phyloP scores from a whole-genome alignment of 164 flowering plant species.

The Dillenia turbinata region DNA sequence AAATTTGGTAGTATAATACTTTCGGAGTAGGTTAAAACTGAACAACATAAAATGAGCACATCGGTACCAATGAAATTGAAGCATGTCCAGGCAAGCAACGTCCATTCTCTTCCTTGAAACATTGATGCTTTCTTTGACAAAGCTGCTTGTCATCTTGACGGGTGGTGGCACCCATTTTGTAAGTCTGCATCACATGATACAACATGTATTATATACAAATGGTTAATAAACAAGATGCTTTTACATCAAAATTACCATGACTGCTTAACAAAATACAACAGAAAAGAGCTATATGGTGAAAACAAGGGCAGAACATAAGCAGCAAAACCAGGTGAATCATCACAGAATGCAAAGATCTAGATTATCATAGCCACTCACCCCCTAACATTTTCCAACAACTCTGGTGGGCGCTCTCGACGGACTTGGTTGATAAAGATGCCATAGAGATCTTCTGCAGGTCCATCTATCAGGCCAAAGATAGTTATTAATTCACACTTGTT shows the following conservation, averaged over 20 bases:
- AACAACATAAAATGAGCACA: neutral
- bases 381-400: conserved; percentile 64
- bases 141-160: conserved; percentile 88
- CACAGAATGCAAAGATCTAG: too few relatives aligned
- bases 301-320: too few relatives aligned
- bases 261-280: too few relatives aligned
- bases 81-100: conserved; percentile 90
- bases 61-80: conserved; percentile 92
- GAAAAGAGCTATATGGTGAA: too few relatives aligned
- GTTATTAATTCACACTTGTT: too few relatives aligned
- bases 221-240: neutral
- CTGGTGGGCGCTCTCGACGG: conserved; percentile 89
- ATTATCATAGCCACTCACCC: conserved; percentile 52
- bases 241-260: too few relatives aligned
- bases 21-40: neutral
- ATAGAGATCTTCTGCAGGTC: conserved; percentile 98
- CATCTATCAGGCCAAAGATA: conserved; percentile 48
- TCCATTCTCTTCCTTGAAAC: conserved; percentile 95
- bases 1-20: too few relatives aligned
- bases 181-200: conserved; percentile 52
- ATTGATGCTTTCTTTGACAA: conserved; percentile 62
- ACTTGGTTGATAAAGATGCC: conserved; percentile 90
- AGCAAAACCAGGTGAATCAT: too few relatives aligned
- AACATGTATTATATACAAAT: neutral
- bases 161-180: conserved; percentile 99